Evolutionary conservation across 2,329 filamentous ascomycete species (phyloP).

Genomic region (Eutypella sp.): DNA sequence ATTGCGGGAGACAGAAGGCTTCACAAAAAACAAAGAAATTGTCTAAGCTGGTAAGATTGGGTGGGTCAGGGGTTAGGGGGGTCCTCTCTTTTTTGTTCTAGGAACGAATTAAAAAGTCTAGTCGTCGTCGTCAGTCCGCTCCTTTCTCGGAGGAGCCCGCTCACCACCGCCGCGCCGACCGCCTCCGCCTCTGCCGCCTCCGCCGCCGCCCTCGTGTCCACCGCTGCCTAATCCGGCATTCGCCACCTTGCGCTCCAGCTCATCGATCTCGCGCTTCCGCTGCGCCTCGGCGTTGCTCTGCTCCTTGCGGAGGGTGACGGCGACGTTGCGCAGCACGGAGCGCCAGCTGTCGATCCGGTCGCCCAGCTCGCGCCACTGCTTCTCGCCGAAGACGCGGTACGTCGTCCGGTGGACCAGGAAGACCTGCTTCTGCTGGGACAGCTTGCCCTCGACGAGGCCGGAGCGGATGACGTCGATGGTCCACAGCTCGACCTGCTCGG

Average conservation of each 20-base stretch:
- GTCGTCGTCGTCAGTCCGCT: slow-evolving; percentile 54
- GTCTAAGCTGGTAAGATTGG: too few species aligned
- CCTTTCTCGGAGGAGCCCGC: slow-evolving; percentile 32
- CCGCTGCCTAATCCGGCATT: slow-evolving; percentile 35
- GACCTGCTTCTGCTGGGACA: slow-evolving; percentile 85
- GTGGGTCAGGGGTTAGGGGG: too few species aligned
- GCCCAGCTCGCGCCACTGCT: slow-evolving; percentile 95
- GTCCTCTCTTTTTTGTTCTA: too few species aligned
- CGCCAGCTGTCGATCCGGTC: slow-evolving; percentile 89
- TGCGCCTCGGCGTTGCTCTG: slow-evolving; percentile 73
- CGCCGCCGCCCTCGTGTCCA: slow-evolving; percentile 27
- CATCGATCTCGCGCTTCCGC: slow-evolving; percentile 71
- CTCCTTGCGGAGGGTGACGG: slow-evolving; percentile 73
- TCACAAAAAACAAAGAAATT: too few species aligned
- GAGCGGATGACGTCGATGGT: slow-evolving; percentile 97
- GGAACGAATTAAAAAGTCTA: slow-evolving; percentile 26
- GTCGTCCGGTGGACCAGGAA: slow-evolving; percentile 96
- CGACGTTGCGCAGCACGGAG: slow-evolving; percentile 71
- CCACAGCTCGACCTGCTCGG: slow-evolving; percentile 92
- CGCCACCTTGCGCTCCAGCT: slow-evolving; percentile 62
- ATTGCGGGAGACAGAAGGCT: too few species aligned
- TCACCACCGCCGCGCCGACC: slow-evolving; percentile 23
- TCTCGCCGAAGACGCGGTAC: slow-evolving; percentile 94
- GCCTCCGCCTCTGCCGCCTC: too few species aligned
- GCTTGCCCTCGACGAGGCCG: slow-evolving; percentile 91